Base-by-base conservation (phyloP, 108 stramenopile species). In the Nitzschia putrida region DNA sequence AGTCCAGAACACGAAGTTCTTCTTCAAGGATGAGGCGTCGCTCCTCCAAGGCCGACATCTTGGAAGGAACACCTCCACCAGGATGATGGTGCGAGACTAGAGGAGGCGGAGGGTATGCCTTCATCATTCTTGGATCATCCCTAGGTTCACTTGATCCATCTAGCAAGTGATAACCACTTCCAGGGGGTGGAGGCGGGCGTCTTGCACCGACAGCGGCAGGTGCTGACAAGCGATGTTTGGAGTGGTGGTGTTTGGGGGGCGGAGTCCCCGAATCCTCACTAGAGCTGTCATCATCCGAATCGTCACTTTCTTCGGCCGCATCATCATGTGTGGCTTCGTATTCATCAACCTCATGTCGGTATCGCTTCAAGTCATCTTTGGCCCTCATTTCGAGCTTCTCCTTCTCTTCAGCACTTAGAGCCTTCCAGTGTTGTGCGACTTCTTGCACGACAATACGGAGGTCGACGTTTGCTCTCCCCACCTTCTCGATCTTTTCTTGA, bases 361-460 rank as follows among this genome's bases (percentile, higher is more conserved):
- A 71, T 22, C 69, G 69, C 43, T 41, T 26, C 21, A 71, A 23
- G 24, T 71, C 69, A 10, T 59, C 50, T 57, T 34, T 52, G 8
- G 69, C 69, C 1, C 59, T n/a, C 9, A 7, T 9, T n/a, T 59
- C 37, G 7, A 52, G 13, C 14, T 18, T 23, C 24, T 49, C 49
- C 24, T 23, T 11, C 26, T 51, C 50, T 29, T 12, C 12, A 16
- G 23, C 2, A 16, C 22, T 14, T 6, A 71, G 50, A 0, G 54
- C 18, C 29, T 71, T 71, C 69, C 69, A 71, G n/a, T 51, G 18
- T 6, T 18, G n/a, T 34, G 59, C 69, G 34, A 71, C 53, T 18
- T 59, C 50, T 29, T 61, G 47, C 0, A 43, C 66, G 59, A 75
- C 56, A 58, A 75, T 60, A 11, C 37, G 23, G 37, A 61, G 74